Conservation (phyloP, 441 rosid species). For the Croton setiger region DNA sequence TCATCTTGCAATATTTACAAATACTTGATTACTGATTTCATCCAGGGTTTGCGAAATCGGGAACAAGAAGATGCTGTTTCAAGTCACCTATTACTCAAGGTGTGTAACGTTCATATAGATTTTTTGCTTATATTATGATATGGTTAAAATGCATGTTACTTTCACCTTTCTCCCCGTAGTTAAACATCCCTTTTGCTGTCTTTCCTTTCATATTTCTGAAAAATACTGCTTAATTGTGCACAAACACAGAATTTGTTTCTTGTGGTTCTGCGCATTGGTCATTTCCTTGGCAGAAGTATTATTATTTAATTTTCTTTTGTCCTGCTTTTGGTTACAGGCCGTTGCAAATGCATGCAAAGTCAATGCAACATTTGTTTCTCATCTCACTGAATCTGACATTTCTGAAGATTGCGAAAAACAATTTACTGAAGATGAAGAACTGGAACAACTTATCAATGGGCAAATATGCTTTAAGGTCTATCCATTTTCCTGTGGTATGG, state of each 20-base stretch:
- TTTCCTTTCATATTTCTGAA: neutral
- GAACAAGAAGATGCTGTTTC: conserved; percentile 84
- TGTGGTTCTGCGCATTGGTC: neutral
- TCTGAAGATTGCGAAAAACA: conserved; percentile 45
- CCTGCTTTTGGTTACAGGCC: conserved; percentile 47
- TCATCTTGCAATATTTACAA: conserved; percentile 2
- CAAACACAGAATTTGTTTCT: neutral
- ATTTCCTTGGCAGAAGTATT: neutral
- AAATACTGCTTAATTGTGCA: neutral
- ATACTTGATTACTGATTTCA: conserved; percentile 12
- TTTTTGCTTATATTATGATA: neutral
- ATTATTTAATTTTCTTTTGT: conserved; percentile 12
- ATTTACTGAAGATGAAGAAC: conserved; percentile 69
- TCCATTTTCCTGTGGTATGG: conserved; percentile 67
- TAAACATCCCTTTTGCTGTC: neutral
- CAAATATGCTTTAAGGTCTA: conserved; percentile 69
- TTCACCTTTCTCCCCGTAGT: neutral
- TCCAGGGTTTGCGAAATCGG: conserved; percentile 63
- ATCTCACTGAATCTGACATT: conserved; percentile 59
- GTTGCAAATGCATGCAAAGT: conserved; percentile 81
- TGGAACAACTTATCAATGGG: conserved; percentile 69
- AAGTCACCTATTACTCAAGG: conserved; percentile 70
- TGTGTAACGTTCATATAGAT: conserved; percentile 25
- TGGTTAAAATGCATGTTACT: neutral
- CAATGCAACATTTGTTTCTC: conserved; percentile 41